These are phyloP conservation scores for Fusarium coffeatum DNA, from an alignment of 2,329 filamentous ascomycete species.

Conservation along the genomic window DNA sequence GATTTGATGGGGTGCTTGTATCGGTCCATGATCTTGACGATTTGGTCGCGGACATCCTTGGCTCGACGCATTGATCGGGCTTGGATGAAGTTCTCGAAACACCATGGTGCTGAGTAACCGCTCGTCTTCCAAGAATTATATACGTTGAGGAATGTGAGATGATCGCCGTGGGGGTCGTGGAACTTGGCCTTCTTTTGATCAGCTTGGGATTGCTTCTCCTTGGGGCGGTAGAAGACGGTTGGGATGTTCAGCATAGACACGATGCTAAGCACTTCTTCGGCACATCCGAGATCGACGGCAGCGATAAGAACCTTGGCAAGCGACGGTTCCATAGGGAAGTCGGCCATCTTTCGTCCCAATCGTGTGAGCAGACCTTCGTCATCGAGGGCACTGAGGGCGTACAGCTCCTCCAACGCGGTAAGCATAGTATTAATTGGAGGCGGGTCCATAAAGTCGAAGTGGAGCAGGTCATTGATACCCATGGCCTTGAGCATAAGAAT, in stretches of 20 bases:
- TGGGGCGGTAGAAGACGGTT: slow-evolving; percentile 92
- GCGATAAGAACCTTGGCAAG: slow-evolving; percentile 91
- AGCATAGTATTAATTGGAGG: slow-evolving; percentile 98
- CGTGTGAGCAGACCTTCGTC: slow-evolving; percentile 95
- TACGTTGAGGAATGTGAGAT: slow-evolving; percentile 93
- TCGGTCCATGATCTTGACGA: slow-evolving; percentile 92
- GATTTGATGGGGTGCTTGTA: slow-evolving; percentile 85
- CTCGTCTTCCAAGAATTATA: slow-evolving; percentile 96
- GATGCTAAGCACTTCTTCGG: slow-evolving; percentile 93
- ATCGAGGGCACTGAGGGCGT: slow-evolving; percentile 89
- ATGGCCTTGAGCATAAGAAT: slow-evolving; percentile 99
- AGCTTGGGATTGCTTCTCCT: slow-evolving; percentile 95
- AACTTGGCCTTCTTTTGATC: slow-evolving; percentile 99
- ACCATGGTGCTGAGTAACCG: slow-evolving; percentile 88
- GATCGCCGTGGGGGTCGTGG: slow-evolving; percentile 93
- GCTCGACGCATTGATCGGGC: slow-evolving; percentile 88
- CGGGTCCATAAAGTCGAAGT: slow-evolving; percentile 99
- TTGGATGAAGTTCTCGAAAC: slow-evolving; percentile 97
- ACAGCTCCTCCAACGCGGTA: slow-evolving; percentile 93
- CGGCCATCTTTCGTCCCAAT: slow-evolving; percentile 94
- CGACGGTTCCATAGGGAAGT: slow-evolving; percentile 97
- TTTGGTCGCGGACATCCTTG: slow-evolving; percentile 91
- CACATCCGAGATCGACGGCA: slow-evolving; percentile 87
- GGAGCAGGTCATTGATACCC: slow-evolving; percentile 97
- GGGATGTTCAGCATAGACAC: slow-evolving; percentile 93